phyloP scores from a whole-genome alignment of 2,329 filamentous ascomycete species.

The Tolypocladium sp. region DNA sequence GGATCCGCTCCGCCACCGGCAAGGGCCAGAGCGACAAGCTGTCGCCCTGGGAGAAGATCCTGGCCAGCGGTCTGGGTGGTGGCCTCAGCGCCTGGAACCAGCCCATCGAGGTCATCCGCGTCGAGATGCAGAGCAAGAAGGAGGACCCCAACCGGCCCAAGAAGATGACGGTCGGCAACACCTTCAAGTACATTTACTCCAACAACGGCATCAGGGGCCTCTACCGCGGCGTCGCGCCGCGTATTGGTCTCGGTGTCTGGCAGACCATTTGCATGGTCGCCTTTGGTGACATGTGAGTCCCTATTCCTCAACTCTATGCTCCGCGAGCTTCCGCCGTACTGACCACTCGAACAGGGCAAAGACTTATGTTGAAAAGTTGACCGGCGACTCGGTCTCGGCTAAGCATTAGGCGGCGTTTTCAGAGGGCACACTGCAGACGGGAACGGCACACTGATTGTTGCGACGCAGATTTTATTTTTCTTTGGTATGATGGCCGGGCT shows the following conservation, averaged over 20 bases:
- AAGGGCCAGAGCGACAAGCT: conserved; percentile 79
- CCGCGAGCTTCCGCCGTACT: conserved; percentile 11
- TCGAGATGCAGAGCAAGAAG: conserved; percentile 99
- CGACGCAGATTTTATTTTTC: background rate
- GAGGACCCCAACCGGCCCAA: conserved; percentile 95
- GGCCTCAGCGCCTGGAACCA: conserved; percentile 98
- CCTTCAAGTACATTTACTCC: conserved; percentile 78
- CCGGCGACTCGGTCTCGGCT: conserved; percentile 53
- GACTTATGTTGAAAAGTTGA: conserved; percentile 57
- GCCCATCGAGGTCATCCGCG: conserved; percentile 98
- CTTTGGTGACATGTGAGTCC: conserved; percentile 86
- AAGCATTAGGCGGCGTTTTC: conserved; percentile 50
- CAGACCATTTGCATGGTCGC: conserved; percentile 99
- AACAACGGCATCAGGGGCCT: conserved; percentile 84
- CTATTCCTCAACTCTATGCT: background rate
- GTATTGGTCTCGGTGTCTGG: conserved; percentile 94
- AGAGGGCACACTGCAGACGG: background rate
- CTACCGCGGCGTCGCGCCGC: conserved; percentile 89
- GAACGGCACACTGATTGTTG: background rate
- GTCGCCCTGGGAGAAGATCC: conserved; percentile 73
- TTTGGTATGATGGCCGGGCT: background rate
- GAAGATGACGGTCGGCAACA: conserved; percentile 95
- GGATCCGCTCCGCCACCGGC: conserved; percentile 68
- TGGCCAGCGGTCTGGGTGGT: conserved; percentile 80
- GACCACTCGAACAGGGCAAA: conserved; percentile 44